Conservation (phyloP, 257 asterid genomes). For the Primulina eburnea region DNA sequence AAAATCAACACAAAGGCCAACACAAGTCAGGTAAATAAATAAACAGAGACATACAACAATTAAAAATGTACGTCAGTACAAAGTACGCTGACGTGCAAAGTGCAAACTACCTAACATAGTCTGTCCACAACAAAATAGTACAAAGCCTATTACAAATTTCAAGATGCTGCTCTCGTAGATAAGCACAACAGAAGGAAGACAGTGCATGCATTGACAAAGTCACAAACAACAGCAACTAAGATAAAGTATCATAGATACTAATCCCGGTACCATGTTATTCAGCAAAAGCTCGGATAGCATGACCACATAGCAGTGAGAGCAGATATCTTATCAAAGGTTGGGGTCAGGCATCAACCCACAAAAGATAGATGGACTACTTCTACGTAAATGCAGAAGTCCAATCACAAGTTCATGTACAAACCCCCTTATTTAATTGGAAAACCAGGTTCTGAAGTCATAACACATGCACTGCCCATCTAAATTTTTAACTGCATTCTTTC, state of each 20-base stretch:
- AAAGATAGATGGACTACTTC: conserved; percentile 8
- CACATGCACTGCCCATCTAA: conserved; percentile 4
- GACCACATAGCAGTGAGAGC: neutral
- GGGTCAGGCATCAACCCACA: conserved; percentile 4
- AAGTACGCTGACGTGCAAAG: neutral
- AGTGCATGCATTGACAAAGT: neutral
- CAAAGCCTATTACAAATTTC: neutral
- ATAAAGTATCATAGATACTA: conserved; percentile 8
- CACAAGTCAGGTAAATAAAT: neutral
- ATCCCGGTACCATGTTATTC: neutral
- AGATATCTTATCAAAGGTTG: neutral
- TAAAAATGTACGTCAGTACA: neutral
- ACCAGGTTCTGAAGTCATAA: neutral
- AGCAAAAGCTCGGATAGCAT: neutral
- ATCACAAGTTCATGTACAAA: neutral
- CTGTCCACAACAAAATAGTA: neutral
- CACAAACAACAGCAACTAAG: neutral
- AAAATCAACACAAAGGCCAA: neutral
- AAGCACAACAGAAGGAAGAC: neutral
- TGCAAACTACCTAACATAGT: neutral
- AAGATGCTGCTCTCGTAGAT: neutral
- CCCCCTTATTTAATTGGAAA: neutral
- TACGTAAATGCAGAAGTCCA: neutral
- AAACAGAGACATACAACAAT: neutral
- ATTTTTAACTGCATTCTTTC: neutral